Evolutionary conservation across 169 alveolate species (phyloP).

Genomic region (Theileria annulata): DNA sequence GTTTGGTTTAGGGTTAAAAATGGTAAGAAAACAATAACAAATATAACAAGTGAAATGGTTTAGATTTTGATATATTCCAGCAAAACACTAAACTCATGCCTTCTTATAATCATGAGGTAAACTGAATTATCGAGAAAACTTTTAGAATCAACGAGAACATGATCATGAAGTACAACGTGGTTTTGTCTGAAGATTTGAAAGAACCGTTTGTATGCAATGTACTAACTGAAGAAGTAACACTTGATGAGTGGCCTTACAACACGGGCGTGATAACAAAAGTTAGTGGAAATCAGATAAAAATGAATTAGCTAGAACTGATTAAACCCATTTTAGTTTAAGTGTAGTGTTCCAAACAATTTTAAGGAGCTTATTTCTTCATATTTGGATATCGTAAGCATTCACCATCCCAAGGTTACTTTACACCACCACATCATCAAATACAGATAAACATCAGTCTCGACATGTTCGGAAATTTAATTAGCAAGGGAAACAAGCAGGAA

Average conservation of each 20-base stretch:
- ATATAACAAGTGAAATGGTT: not conserved
- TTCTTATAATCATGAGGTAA: conserved; percentile 30
- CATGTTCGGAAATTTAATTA: conserved; percentile 10
- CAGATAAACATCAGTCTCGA: conserved; percentile 8
- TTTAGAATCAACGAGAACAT: conserved; percentile 11
- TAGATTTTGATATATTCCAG: conserved; percentile 14
- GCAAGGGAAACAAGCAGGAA: too few relatives aligned
- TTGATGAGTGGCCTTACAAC: conserved; percentile 31
- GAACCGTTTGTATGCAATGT: conserved; percentile 31
- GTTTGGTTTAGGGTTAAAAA: conserved; percentile 37
- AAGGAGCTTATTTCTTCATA: conserved; percentile 7
- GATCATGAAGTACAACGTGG: conserved; percentile 13
- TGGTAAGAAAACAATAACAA: conserved; percentile 21
- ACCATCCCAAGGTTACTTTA: conserved; percentile 20
- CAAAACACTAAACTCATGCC: conserved; percentile 14
- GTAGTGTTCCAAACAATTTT: conserved; percentile 6
- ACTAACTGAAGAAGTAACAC: conserved; percentile 3
- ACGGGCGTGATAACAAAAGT: conserved; percentile 11
- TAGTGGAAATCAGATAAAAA: not conserved
- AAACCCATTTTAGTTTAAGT: not conserved
- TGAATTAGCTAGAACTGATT: too few relatives aligned
- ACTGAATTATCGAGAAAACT: not conserved
- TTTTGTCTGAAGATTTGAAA: conserved; percentile 8
- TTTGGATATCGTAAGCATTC: conserved; percentile 10
- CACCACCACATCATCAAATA: not conserved